These are phyloP conservation scores for Eucalyptus sideroxylon DNA, from an alignment of 345 rosid genomes.

Conservation along the genomic window DNA sequence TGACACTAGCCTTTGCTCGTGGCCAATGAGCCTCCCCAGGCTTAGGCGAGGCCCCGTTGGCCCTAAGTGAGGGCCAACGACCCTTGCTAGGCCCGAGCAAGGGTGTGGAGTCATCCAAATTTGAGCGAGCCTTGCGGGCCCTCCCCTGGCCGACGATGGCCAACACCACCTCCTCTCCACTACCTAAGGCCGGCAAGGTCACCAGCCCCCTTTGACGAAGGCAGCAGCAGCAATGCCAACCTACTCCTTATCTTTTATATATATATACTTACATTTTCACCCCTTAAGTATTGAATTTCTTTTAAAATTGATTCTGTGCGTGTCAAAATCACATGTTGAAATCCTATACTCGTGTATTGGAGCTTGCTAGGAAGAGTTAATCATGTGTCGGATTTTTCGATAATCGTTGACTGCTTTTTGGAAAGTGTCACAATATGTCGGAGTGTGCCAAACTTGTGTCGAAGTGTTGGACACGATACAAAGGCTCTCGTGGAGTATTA, in stretches of 20 bases:
- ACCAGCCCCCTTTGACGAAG: fast-evolving
- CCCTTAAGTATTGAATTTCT: fast-evolving
- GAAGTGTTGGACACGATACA: fast-evolving
- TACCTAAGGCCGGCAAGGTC: too few species aligned
- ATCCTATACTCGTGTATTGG: fast-evolving
- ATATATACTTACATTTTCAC: too few species aligned
- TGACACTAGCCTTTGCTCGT: fast-evolving
- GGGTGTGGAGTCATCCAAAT: fast-evolving
- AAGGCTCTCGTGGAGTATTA: fast-evolving
- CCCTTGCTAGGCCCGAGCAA: too few species aligned
- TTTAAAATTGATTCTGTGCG: fast-evolving
- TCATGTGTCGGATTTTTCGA: fast-evolving
- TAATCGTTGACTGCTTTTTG: fast-evolving
- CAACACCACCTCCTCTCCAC: fast-evolving
- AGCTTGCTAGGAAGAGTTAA: fast-evolving
- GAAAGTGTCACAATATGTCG: too few species aligned
- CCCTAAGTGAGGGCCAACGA: fast-evolving
- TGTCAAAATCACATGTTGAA: fast-evolving
- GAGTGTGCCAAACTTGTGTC: fast-evolving
- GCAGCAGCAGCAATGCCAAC: fast-evolving
- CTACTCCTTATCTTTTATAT: too few species aligned
- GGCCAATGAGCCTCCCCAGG: fast-evolving
- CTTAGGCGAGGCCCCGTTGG: too few species aligned
- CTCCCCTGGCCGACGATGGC: fast-evolving
- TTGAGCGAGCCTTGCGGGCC: fast-evolving